A percentile compares a stretch with the other conserved stretches of the same genome.
These are phyloP conservation scores for Rhizopus microsporus DNA, from an alignment of 371 early-diverging fungal genomes.

Conservation along the genomic window DNA sequence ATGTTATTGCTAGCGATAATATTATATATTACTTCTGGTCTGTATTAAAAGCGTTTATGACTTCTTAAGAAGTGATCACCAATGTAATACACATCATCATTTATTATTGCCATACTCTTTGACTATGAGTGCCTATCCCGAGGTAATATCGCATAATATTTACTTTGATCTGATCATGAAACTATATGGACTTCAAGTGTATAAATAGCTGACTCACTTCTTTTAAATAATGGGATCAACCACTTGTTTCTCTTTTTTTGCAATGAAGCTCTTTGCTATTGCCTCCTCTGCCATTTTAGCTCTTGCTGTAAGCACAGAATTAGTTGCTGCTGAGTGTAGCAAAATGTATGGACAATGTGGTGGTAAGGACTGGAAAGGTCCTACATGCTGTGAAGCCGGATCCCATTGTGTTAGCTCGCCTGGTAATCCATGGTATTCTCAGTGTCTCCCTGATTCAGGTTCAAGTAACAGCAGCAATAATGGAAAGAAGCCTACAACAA, in stretches of 20 bases:
- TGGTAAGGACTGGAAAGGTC: constrained; percentile 33
- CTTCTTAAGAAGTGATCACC: no score
- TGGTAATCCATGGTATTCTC: constrained; percentile 33
- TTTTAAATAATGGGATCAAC: no score
- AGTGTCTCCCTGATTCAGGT: constrained; percentile 28
- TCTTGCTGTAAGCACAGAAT: constrained; percentile 4
- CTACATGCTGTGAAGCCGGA: constrained; percentile 40
- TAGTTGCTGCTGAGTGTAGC: constrained; percentile 14
- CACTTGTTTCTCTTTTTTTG: not conserved
- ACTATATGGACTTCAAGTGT: no score
- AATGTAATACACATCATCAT: no score
- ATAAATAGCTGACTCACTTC: no score
- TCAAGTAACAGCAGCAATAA: constrained; percentile 1
- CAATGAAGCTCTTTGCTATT: not conserved
- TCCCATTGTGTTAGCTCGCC: constrained; percentile 29
- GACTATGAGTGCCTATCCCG: no score
- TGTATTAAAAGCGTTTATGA: no score
- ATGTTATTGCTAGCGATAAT: no score
- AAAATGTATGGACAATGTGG: constrained; percentile 31
- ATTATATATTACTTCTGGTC: no score
- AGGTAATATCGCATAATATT: no score
- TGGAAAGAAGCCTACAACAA: constrained; percentile 8
- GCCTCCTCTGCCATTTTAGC: constrained; percentile 1
- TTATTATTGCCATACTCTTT: no score
- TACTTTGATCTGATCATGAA: no score